Conservation (phyloP, 1,284 basidiomycete genomes). For the Ustilago vetiveriae region DNA sequence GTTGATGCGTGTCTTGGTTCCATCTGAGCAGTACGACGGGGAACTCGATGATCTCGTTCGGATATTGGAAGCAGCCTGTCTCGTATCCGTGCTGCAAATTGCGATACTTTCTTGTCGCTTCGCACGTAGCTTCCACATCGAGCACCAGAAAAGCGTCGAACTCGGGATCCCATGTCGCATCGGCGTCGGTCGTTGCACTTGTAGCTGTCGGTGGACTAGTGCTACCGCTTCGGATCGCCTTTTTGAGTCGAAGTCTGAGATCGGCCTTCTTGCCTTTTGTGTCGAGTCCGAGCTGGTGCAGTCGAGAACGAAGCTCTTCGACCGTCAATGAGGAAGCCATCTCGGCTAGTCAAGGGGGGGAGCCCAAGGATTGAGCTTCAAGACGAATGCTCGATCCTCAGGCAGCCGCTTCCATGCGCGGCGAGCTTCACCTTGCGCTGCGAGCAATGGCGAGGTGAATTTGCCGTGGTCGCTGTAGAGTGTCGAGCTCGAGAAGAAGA, state of each 20-base stretch:
- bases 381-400: constrained; percentile 28
- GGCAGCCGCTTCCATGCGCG: constrained; percentile 18
- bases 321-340: constrained; percentile 44
- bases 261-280: constrained; percentile 61
- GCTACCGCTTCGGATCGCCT: constrained; percentile 33
- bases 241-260: constrained; percentile 48
- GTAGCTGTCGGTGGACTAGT: constrained; percentile 2
- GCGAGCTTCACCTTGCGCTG: not conserved
- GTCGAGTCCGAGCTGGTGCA: constrained; percentile 59
- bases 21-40: constrained; percentile 87
- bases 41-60: constrained; percentile 88
- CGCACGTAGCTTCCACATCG: constrained; percentile 91
- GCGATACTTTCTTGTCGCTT: constrained; percentile 42
- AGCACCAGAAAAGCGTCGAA: constrained; percentile 71
- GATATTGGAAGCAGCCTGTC: constrained; percentile 72
- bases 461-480: not conserved
- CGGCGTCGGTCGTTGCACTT: not conserved
- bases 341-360: not conserved
- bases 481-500: not conserved
- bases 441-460: not conserved
- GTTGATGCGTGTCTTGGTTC: constrained; percentile 67
- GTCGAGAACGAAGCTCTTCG: constrained; percentile 42
- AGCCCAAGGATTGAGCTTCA: constrained; percentile 40
- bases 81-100: constrained; percentile 36
- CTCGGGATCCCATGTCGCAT: constrained; percentile 34